phyloP scores from a whole-genome alignment of 306 rosid species.

The Quercus rubra region DNA sequence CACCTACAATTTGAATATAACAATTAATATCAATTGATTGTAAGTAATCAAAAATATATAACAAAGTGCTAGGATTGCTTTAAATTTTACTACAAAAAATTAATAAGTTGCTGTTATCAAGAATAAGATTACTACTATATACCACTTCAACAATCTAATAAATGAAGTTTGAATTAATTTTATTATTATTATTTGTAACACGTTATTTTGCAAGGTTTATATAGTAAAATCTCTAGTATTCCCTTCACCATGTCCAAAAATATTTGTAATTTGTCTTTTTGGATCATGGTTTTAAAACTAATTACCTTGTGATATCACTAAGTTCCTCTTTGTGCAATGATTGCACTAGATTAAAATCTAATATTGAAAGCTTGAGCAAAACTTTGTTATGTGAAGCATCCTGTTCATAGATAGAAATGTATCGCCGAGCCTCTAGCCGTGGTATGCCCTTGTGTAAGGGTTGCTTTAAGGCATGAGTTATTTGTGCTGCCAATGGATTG shows the following conservation, averaged over 20 bases:
- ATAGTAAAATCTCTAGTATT: too few species aligned
- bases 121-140: too few species aligned
- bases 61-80: too few species aligned
- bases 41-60: too few species aligned
- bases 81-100: too few species aligned
- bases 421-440: slow-evolving; percentile 32
- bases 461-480: background rate
- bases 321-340: slow-evolving; percentile 39
- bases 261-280: background rate
- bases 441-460: slow-evolving; percentile 33
- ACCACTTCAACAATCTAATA: too few species aligned
- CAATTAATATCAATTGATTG: background rate
- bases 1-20: slow-evolving; percentile 23
- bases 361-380: slow-evolving; percentile 37
- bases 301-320: slow-evolving; percentile 18
- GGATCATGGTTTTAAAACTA: background rate
- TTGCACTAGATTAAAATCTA: slow-evolving; percentile 50
- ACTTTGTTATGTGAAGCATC: slow-evolving; percentile 24
- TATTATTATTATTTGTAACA: too few species aligned
- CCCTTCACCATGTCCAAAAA: too few species aligned
- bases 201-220: too few species aligned
- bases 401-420: slow-evolving; percentile 31
- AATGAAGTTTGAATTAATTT: too few species aligned
- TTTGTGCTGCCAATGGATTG: too few species aligned
- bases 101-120: too few species aligned